Evolutionary conservation across 306 rosid genomes (phyloP).

Genomic region (Rubus idaeus): DNA sequence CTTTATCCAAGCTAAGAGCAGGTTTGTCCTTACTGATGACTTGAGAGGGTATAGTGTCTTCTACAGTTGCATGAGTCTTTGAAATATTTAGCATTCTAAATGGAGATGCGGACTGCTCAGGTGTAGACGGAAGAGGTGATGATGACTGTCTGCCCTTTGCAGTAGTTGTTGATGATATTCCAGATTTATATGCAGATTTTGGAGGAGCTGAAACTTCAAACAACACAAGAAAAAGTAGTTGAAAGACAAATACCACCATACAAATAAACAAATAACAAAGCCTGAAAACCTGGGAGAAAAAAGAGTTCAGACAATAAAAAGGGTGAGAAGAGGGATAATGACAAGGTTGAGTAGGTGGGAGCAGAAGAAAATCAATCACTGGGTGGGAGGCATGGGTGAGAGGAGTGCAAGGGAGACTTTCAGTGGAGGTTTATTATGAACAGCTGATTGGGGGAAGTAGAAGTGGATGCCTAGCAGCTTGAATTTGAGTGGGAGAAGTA

Average conservation of each 20-base stretch:
- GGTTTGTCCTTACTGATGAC: constrained; percentile 52
- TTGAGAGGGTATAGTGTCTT: constrained; percentile 55
- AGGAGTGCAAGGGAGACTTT: neutral
- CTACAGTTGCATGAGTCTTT: constrained; percentile 43
- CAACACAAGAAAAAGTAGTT: constrained; percentile 21
- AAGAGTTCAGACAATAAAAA: neutral
- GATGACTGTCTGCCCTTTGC: constrained; percentile 62
- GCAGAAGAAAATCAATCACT: neutral
- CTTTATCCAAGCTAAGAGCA: constrained; percentile 56
- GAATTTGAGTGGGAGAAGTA: neutral
- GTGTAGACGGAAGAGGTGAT: constrained; percentile 76
- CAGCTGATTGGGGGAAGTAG: neutral
- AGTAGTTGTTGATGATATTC: constrained; percentile 48
- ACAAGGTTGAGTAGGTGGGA: no score
- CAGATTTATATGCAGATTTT: constrained; percentile 58
- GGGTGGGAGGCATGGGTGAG: neutral
- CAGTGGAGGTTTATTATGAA: neutral
- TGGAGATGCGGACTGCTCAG: constrained; percentile 73
- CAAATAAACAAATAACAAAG: neutral
- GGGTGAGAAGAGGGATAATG: neutral
- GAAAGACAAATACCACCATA: neutral
- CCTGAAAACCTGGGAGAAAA: neutral
- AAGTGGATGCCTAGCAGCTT: neutral
- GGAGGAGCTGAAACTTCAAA: constrained; percentile 57
- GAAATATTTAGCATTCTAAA: constrained; percentile 47